Conservation (phyloP, 2,329 filamentous ascomycete species). For the Magnaporthiopsis poae region DNA sequence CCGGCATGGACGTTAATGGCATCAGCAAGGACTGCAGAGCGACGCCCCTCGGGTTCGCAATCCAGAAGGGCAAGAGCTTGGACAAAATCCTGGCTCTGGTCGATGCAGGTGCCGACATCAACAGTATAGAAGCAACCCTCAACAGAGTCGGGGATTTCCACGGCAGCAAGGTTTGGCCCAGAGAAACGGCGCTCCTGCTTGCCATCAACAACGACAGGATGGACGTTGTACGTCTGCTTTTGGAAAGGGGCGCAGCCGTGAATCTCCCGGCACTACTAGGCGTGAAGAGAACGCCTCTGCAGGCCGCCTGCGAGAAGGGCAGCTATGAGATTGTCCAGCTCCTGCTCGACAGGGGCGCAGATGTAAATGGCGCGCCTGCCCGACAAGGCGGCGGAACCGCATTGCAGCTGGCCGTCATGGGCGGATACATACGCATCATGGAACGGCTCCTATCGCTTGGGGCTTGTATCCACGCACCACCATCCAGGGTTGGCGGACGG, state of each 20-base stretch:
- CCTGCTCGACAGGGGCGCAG: neutral
- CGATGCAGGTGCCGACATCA: neutral
- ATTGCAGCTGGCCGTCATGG: neutral
- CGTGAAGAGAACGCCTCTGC: neutral
- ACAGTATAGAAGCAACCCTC: neutral
- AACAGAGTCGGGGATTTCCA: neutral
- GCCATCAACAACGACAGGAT: neutral
- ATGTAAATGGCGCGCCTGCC: neutral
- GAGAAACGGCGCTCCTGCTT: neutral
- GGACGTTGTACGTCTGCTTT: neutral
- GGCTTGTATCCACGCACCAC: neutral
- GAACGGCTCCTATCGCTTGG: neutral
- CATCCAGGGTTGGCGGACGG: neutral
- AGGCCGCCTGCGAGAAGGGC: conserved; percentile 5
- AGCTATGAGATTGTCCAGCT: neutral
- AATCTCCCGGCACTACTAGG: neutral
- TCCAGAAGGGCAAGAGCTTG: neutral
- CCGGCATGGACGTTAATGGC: neutral
- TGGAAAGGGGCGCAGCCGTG: neutral
- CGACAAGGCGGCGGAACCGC: neutral
- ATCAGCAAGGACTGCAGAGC: neutral
- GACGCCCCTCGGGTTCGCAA: neutral
- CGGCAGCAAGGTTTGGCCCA: too few species aligned
- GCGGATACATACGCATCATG: neutral
- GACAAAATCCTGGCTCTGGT: neutral